Conservation (phyloP, 2,329 filamentous ascomycete species). For the Parafenestella ontariensis region DNA sequence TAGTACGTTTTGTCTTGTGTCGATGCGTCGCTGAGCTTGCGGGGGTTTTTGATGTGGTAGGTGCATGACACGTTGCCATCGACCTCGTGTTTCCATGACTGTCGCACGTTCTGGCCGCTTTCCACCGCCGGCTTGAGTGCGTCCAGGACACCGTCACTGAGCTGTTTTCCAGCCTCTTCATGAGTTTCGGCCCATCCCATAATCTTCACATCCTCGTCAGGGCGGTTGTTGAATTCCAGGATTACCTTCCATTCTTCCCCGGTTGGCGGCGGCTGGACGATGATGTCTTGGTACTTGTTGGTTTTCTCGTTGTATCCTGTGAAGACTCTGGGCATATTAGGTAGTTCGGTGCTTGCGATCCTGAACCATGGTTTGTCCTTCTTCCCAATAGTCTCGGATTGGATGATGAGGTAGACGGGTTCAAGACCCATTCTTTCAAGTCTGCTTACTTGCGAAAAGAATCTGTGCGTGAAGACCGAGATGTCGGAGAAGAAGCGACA, state of each 20-base stretch:
- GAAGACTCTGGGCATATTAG: neutral
- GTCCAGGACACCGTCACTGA: no score
- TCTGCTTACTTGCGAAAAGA: neutral
- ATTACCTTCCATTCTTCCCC: neutral
- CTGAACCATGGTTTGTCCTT: neutral
- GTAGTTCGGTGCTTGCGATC: neutral
- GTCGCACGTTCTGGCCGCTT: neutral
- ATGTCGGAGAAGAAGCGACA: no score
- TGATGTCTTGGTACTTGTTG: neutral
- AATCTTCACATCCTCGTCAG: neutral
- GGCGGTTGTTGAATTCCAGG: neutral
- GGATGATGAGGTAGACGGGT: neutral
- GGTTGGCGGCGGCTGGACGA: neutral
- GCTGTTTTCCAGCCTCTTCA: neutral
- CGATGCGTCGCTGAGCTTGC: no score
- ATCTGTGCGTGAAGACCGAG: no score
- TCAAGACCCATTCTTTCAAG: neutral
- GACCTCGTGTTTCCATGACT: neutral
- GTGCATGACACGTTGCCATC: neutral
- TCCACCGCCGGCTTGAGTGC: neutral
- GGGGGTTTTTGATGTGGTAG: neutral
- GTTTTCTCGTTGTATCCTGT: neutral
- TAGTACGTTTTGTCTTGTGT: neutral
- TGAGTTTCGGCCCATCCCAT: neutral
- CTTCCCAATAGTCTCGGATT: neutral